phyloP scores from a whole-genome alignment of 768 basidiomycete genomes.

The Lentinula boryana region DNA sequence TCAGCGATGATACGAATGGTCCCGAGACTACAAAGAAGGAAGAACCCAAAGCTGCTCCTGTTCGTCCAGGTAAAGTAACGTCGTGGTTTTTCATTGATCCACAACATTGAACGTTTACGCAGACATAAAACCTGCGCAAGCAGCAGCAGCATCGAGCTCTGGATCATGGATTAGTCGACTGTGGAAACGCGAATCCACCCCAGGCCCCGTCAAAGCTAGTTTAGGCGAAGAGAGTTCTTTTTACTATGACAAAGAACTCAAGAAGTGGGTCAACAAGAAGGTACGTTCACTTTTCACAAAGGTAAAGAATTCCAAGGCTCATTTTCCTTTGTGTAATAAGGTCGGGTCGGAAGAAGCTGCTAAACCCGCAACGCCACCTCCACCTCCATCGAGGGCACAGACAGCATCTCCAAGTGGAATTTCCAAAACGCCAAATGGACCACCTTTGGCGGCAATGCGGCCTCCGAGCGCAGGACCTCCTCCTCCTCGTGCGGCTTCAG shows the following conservation, averaged over 20 bases:
- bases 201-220: slow-evolving; percentile 83
- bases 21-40: slow-evolving; percentile 6
- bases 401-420: slow-evolving; percentile 72
- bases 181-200: slow-evolving; percentile 63
- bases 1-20: slow-evolving; percentile 21
- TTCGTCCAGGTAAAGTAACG: slow-evolving; percentile 21
- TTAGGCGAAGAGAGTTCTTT: slow-evolving; percentile 88
- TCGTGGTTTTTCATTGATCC: too few relatives aligned
- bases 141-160: not conserved
- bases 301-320: slow-evolving; percentile 4
- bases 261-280: slow-evolving; percentile 95
- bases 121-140: not conserved
- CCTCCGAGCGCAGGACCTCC: slow-evolving; percentile 26
- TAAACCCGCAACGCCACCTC: slow-evolving; percentile 50
- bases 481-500: slow-evolving; percentile 52
- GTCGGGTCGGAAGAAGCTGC: slow-evolving; percentile 48
- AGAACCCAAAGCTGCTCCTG: slow-evolving; percentile 14
- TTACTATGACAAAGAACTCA: slow-evolving; percentile 92
- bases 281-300: slow-evolving; percentile 30
- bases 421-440: slow-evolving; percentile 16
- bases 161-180: slow-evolving; percentile 78
- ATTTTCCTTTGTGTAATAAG: slow-evolving; percentile 26
- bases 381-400: slow-evolving; percentile 81
- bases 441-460: slow-evolving; percentile 15
- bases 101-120: not conserved